Percentiles rank a stretch among this genome's conserved stretches.
Conservation (phyloP, 305 asterid genomes). For the Ajuga reptans region DNA sequence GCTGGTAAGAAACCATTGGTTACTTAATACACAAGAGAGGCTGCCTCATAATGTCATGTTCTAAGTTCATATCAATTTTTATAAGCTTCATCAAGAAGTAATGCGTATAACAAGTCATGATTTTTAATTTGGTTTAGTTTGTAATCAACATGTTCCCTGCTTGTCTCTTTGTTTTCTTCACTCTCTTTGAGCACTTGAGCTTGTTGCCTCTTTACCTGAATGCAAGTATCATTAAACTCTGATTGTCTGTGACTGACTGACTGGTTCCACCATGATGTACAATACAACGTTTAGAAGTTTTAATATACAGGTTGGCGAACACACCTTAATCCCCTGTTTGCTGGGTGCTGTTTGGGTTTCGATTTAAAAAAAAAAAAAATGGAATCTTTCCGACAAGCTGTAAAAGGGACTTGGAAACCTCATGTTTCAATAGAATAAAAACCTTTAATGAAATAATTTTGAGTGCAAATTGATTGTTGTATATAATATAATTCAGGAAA, state of each 20-base stretch:
- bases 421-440: background rate
- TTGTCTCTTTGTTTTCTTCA: background rate
- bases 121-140: constrained; percentile 2
- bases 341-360: too few relatives aligned
- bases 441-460: background rate
- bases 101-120: background rate
- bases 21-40: background rate
- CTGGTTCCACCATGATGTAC: too few relatives aligned
- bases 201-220: constrained; percentile 8
- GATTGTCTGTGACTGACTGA: too few relatives aligned
- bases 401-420: constrained; percentile 3
- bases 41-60: background rate
- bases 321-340: too few relatives aligned
- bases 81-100: background rate
- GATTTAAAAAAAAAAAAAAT: too few relatives aligned
- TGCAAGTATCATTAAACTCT: background rate
- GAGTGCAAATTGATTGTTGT: background rate
- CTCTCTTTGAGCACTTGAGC: background rate
- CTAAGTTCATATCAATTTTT: constrained; percentile 5
- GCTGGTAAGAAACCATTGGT: background rate
- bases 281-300: too few relatives aligned
- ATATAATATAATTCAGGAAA: background rate
- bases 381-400: background rate
- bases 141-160: background rate
- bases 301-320: too few relatives aligned